Percentiles rank a stretch among this genome's conserved stretches.
These are phyloP conservation scores for Usnea hakonensis DNA, from an alignment of 495 filamentous ascomycete species.

Conservation along the genomic window DNA sequence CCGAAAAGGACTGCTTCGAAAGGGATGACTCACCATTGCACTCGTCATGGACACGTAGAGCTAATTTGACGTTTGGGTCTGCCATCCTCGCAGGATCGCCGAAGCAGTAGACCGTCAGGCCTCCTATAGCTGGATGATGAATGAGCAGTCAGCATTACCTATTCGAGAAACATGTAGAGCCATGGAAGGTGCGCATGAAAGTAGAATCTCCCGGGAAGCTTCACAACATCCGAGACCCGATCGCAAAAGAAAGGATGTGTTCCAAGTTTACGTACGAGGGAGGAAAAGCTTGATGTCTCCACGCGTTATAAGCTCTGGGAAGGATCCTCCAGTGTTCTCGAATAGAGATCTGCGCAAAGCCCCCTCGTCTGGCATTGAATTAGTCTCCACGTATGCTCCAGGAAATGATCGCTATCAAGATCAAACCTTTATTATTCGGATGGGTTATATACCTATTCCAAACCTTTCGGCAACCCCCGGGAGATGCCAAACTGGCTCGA, in stretches of 20 bases:
- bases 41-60: slow-evolving; percentile 92
- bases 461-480: slow-evolving; percentile 93
- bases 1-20: neutral
- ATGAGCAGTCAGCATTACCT: neutral
- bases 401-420: neutral
- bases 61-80: slow-evolving; percentile 73
- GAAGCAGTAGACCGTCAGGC: slow-evolving; percentile 94
- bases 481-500: slow-evolving; percentile 94
- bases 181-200: neutral
- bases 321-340: slow-evolving; percentile 90
- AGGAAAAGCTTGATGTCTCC: slow-evolving; percentile 93
- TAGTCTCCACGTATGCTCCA: slow-evolving; percentile 4
- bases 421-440: neutral
- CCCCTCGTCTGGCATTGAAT: slow-evolving; percentile 58
- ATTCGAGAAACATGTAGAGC: neutral
- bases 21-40: slow-evolving; percentile 22
- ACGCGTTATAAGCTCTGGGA: slow-evolving; percentile 86
- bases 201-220: neutral
- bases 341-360: slow-evolving; percentile 79
- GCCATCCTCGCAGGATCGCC: slow-evolving; percentile 90
- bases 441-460: slow-evolving; percentile 57
- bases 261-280: slow-evolving; percentile 40
- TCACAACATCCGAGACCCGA: neutral
- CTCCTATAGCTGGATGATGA: slow-evolving; percentile 60
- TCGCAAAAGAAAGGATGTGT: neutral